A percentile compares a stretch with the other conserved stretches of the same genome.
phyloP scores from a whole-genome alignment of 2,329 filamentous ascomycete genomes.

The Leptographium wingfieldii region DNA sequence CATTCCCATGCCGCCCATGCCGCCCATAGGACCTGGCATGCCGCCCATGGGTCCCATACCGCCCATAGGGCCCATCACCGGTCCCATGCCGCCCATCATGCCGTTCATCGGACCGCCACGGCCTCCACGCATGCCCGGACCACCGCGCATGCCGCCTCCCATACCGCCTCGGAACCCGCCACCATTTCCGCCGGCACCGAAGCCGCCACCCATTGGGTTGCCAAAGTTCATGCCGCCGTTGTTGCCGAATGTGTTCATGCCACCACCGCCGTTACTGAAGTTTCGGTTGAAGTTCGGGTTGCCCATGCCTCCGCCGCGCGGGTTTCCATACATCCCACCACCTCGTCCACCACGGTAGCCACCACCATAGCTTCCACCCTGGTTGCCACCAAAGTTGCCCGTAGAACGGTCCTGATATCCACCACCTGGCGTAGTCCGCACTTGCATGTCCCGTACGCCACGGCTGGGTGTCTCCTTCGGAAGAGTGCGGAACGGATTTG shows the following conservation, averaged over 20 bases:
- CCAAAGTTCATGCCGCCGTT: conserved; percentile 18
- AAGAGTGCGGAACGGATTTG: conserved; percentile 81
- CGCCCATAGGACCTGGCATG: conserved; percentile 32
- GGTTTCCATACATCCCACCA: conserved; percentile 19
- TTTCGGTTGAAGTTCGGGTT: conserved; percentile 24
- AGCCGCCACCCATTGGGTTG: conserved; percentile 39
- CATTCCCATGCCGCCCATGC: conserved; percentile 31
- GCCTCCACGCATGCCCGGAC: conserved; percentile 34
- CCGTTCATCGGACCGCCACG: conserved; percentile 14
- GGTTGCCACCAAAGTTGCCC: conserved; percentile 33
- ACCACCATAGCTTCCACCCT: conserved; percentile 26
- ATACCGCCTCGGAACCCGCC: conserved; percentile 38
- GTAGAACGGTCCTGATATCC: conserved; percentile 35
- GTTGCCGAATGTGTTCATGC: conserved; percentile 23
- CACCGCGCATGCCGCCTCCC: conserved; percentile 35
- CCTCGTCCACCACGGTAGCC: conserved; percentile 17
- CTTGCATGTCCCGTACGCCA: conserved; percentile 49
- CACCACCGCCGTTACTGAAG: conserved; percentile 24
- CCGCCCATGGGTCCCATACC: conserved; percentile 26
- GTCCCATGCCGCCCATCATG: conserved; percentile 19
- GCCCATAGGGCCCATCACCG: conserved; percentile 31
- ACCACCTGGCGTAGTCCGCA: conserved; percentile 33
- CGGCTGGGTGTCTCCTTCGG: conserved; percentile 76
- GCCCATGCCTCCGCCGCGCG: conserved; percentile 25
- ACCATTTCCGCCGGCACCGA: conserved; percentile 27